Percentiles rank a stretch among this genome's conserved stretches.
phyloP scores from a whole-genome alignment of 2,329 filamentous ascomycete genomes.

The Tolypocladium capitatum region DNA sequence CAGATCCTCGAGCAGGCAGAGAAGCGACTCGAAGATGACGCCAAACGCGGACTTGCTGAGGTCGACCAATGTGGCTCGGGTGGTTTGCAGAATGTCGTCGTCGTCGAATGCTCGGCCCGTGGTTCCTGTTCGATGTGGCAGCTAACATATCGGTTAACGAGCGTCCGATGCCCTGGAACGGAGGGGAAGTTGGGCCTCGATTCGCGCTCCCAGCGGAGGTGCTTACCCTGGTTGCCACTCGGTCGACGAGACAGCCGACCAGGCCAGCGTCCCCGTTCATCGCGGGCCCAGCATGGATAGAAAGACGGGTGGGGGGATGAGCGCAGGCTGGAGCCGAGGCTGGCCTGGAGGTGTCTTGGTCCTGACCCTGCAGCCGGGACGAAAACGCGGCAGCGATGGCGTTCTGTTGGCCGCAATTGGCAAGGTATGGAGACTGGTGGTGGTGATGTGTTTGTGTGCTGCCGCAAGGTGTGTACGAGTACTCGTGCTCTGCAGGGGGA shows the following conservation, averaged over 20 bases:
- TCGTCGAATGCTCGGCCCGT: slow-evolving; percentile 17
- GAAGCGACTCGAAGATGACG: slow-evolving; percentile 41
- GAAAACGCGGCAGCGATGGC: not conserved
- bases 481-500: no score
- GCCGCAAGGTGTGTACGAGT: no score
- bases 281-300: not conserved
- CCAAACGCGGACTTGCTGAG: slow-evolving; percentile 41
- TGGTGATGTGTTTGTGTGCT: no score
- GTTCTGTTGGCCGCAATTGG: not conserved
- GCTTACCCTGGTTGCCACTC: slow-evolving; percentile 46
- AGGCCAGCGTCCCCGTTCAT: slow-evolving; percentile 49
- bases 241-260: slow-evolving; percentile 48
- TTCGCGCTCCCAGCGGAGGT: not conserved
- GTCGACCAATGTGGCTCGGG: slow-evolving; percentile 46
- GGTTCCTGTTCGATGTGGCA: slow-evolving; percentile 6
- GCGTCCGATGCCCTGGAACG: not conserved
- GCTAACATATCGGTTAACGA: slow-evolving; percentile 1
- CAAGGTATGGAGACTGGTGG: not conserved
- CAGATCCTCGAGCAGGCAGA: slow-evolving; percentile 46
- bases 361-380: not conserved
- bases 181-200: not conserved
- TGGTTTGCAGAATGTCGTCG: slow-evolving; percentile 48
- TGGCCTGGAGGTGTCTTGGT: not conserved
- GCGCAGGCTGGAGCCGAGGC: not conserved
- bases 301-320: not conserved